A percentile compares a stretch with the other conserved stretches of the same genome.
Conservation (phyloP, 1,139 yeast species). For the Debaryomyces robertsiae region DNA sequence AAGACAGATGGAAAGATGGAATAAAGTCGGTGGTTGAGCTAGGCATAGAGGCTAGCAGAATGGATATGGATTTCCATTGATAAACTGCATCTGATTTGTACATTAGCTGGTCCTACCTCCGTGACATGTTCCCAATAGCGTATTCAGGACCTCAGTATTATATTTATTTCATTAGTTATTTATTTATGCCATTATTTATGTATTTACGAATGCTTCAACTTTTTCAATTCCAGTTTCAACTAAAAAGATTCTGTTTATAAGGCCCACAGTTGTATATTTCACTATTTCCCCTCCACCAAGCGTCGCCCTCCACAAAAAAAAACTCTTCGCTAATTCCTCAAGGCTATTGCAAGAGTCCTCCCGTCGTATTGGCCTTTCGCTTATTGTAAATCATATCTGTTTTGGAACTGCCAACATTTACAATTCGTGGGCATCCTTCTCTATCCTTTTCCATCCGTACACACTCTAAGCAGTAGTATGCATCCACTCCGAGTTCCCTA, state of each 20-base stretch:
- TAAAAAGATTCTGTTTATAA: too few species aligned
- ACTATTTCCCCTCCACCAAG: too few species aligned
- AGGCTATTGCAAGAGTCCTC: slow-evolving; percentile 2
- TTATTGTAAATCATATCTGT: slow-evolving; percentile 69
- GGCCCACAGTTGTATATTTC: too few species aligned
- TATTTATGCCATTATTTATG: neutral
- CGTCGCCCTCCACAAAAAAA: too few species aligned
- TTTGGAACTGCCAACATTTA: slow-evolving; percentile 76
- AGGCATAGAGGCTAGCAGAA: slow-evolving; percentile 31
- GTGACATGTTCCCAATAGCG: neutral
- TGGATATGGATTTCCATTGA: slow-evolving; percentile 18
- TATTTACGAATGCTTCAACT: neutral
- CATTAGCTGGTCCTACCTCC: neutral
- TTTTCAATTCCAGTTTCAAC: neutral
- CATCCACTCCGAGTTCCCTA: slow-evolving; percentile 51
- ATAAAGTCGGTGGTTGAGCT: slow-evolving; percentile 39
- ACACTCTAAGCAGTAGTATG: slow-evolving; percentile 87
- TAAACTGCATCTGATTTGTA: slow-evolving; percentile 1
- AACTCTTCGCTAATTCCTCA: too few species aligned
- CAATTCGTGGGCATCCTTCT: slow-evolving; percentile 90
- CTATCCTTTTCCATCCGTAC: slow-evolving; percentile 77
- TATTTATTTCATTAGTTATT: too few species aligned
- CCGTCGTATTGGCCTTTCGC: slow-evolving; percentile 15
- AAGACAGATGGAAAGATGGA: slow-evolving; percentile 44
- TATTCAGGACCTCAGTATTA: too few species aligned